Evolutionary conservation across 108 stramenopile genomes (phyloP), one percentile per base, ranked within the genome.

Genomic region (Cyclotella sp.): DNA sequence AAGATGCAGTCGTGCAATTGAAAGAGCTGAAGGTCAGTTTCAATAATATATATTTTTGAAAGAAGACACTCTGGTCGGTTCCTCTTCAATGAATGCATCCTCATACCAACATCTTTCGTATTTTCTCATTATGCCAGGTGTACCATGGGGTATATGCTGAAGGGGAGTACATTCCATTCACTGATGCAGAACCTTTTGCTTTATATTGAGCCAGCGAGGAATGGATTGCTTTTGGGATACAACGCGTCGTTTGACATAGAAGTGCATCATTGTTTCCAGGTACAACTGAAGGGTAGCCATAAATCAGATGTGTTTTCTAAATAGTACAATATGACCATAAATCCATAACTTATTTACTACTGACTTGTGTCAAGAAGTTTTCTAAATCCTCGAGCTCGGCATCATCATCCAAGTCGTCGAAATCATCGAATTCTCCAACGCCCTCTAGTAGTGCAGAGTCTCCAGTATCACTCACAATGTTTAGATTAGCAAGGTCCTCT

Each of bases 161-260:
- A 53, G 92, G 84, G 26, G 94, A 95, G 61, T 93, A 82, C 58
- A 83, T 95, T 47, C 94, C 94, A 8, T 95, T 95, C 61, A 91
- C 91, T 27, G 94, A 95, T 84, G 94, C 94, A 7, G 94, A 95
- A 59, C 94, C 94, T 11, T 95, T 95, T 83, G 94, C 94, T 2
- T 81, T 95, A 57, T 91, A 91, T 68, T 95, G 15, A 58, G 26
- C 9, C 22, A 19, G 45, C 47, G 34, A 2, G 4, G 6, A 34
- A 34, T 2, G 34, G 6, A 6, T 34, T 34, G 34, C 34, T 34
- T 6, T 34, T 34, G 34, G 34, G 34, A 5, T 34, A 34, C 34
- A 34, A 6, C 34, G n/a, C n/a, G n/a, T n/a, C n/a, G n/a, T n/a
- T n/a, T n/a, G n/a, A n/a, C n/a, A n/a, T n/a, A n/a, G n/a, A n/a